These are phyloP conservation scores for Phytophthora aleatoria DNA, from an alignment of 352 stramenopile genomes.

Conservation along the genomic window DNA sequence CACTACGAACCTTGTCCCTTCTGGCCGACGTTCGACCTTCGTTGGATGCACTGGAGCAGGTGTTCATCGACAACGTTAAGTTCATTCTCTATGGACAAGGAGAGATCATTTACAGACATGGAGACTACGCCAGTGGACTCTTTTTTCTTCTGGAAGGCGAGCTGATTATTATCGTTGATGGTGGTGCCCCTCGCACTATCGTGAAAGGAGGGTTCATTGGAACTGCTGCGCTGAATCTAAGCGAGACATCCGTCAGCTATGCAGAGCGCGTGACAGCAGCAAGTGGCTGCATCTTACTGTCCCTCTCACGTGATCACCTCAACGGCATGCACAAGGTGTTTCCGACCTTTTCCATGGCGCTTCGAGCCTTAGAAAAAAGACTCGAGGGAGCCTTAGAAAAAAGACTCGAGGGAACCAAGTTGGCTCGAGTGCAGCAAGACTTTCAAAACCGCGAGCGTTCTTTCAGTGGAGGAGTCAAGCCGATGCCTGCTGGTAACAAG, in stretches of 20 bases:
- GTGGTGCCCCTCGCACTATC: slow-evolving; percentile 36
- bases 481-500: not conserved
- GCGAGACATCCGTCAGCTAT: slow-evolving; percentile 59
- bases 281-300: slow-evolving; percentile 63
- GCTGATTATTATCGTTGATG: slow-evolving; percentile 49
- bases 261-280: slow-evolving; percentile 59
- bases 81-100: slow-evolving; percentile 70
- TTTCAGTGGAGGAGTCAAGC: not conserved
- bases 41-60: slow-evolving; percentile 39
- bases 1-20: slow-evolving; percentile 49
- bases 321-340: slow-evolving; percentile 66
- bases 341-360: slow-evolving; percentile 61
- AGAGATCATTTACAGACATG: slow-evolving; percentile 65
- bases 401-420: slow-evolving; percentile 50
- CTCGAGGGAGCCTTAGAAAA: slow-evolving; percentile 56
- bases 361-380: slow-evolving; percentile 61
- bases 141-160: slow-evolving; percentile 69
- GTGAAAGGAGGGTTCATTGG: slow-evolving; percentile 59
- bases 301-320: slow-evolving; percentile 55
- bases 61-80: slow-evolving; percentile 54
- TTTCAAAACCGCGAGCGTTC: slow-evolving; percentile 13
- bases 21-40: slow-evolving; percentile 43
- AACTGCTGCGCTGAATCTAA: slow-evolving; percentile 53
- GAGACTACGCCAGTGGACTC: slow-evolving; percentile 62
- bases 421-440: slow-evolving; percentile 42